Percentiles rank a stretch among this genome's conserved stretches.
Conservation (phyloP, 176 grass and related monocot genomes). For the Carex myosuroides region DNA sequence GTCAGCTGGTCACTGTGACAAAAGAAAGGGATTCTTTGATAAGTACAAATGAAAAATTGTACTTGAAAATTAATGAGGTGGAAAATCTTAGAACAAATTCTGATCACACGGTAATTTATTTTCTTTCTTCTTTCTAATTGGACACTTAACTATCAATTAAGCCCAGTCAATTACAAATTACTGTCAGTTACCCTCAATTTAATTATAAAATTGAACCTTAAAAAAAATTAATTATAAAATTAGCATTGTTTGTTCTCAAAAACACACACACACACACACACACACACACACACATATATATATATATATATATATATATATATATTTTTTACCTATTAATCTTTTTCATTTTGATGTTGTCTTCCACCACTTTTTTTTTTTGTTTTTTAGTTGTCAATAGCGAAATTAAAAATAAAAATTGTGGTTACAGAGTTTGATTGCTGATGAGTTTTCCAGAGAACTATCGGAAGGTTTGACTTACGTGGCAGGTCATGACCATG, state of each 20-base stretch:
- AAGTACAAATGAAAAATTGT: conserved; percentile 37
- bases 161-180: too few relatives aligned
- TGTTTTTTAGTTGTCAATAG: not conserved
- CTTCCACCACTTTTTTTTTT: not conserved
- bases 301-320: too few relatives aligned
- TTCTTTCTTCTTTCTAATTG: too few relatives aligned
- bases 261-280: too few relatives aligned
- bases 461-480: conserved; percentile 73
- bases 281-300: too few relatives aligned
- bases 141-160: too few relatives aligned
- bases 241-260: too few relatives aligned
- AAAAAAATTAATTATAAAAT: too few relatives aligned
- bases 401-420: not conserved
- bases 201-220: too few relatives aligned
- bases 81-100: conserved; percentile 45
- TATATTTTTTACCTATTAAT: not conserved
- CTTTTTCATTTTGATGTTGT: not conserved
- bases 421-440: conserved; percentile 71
- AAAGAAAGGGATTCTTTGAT: conserved; percentile 52
- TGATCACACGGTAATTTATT: conserved; percentile 37
- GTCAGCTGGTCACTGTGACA: conserved; percentile 34
- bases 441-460: conserved; percentile 97
- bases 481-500: conserved; percentile 89
- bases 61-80: conserved; percentile 28
- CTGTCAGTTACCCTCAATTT: too few relatives aligned